phyloP scores from a whole-genome alignment of 148 eudicot genomes.

The Arbutus unedo region DNA sequence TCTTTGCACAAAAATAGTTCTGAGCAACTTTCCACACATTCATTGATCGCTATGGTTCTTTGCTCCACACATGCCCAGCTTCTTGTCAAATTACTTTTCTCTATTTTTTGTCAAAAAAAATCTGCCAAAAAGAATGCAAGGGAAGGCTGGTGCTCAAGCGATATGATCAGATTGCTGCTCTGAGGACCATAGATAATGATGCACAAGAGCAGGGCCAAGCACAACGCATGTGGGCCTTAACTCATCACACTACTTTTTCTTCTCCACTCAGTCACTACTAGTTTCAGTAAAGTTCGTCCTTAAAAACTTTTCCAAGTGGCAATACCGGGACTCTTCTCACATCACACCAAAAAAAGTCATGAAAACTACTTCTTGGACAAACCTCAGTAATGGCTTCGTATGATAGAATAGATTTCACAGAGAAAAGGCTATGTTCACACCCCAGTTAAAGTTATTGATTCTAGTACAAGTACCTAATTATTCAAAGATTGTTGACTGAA shows the following conservation, averaged over 20 bases:
- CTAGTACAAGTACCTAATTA: background rate
- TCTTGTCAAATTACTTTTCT: background rate
- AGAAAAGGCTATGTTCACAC: background rate
- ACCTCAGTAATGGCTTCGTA: background rate
- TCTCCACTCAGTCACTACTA: background rate
- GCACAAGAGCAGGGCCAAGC: background rate
- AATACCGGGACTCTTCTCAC: background rate
- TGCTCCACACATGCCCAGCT: background rate
- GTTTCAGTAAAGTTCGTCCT: background rate
- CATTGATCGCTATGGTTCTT: background rate
- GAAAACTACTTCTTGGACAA: background rate
- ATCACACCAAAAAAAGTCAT: background rate
- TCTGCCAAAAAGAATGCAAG: background rate
- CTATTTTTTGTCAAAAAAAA: background rate
- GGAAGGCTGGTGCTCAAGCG: too few relatives aligned
- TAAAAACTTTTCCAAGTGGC: background rate
- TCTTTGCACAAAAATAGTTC: background rate
- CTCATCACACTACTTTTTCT: background rate
- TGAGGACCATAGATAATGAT: background rate
- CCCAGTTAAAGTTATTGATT: background rate
- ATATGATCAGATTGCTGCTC: too few relatives aligned
- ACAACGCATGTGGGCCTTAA: background rate
- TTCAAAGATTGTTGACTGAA: background rate
- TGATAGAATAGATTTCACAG: background rate
- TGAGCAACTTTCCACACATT: background rate